phyloP scores from a whole-genome alignment of 2,329 filamentous ascomycete species.

The Monilinia aucupariae region DNA sequence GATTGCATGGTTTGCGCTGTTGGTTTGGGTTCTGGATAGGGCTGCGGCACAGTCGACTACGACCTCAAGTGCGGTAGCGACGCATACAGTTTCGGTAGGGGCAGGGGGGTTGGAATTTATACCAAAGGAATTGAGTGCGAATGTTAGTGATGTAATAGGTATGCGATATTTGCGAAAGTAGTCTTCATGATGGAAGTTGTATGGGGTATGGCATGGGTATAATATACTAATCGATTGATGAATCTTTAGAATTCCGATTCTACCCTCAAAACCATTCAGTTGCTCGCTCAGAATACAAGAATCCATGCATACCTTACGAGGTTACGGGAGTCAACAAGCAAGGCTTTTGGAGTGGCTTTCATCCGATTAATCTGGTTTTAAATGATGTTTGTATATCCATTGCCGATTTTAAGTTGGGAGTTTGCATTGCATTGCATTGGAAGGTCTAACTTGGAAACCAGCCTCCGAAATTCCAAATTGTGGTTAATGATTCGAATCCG shows the following conservation, averaged over 20 bases:
- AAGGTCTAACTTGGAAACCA: constrained; percentile 14
- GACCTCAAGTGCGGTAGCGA: not conserved
- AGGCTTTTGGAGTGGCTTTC: constrained; percentile 50
- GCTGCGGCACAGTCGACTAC: constrained; percentile 13
- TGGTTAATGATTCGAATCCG: constrained; percentile 56
- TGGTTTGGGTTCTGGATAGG: not conserved
- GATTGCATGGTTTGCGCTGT: not conserved
- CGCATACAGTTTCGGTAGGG: constrained; percentile 17
- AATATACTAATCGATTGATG: constrained; percentile 9
- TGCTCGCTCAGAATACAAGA: constrained; percentile 49
- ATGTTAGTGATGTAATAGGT: constrained; percentile 28
- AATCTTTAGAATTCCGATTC: constrained; percentile 48
- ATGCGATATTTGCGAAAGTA: not conserved
- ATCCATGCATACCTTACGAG: constrained; percentile 61
- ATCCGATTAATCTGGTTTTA: constrained; percentile 40
- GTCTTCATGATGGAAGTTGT: not conserved
- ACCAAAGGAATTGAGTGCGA: constrained; percentile 23
- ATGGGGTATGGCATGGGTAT: not conserved
- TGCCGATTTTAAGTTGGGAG: not conserved
- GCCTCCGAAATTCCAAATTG: constrained; percentile 40
- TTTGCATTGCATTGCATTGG: not conserved
- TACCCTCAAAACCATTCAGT: constrained; percentile 60
- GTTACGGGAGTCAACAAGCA: constrained; percentile 45
- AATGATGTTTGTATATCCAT: constrained; percentile 37
- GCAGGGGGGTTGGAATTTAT: constrained; percentile 21